A percentile compares a stretch with the other conserved stretches of the same genome.
Conservation (phyloP, 2,329 filamentous ascomycete species). For the Chalaropsis ovoidea region DNA sequence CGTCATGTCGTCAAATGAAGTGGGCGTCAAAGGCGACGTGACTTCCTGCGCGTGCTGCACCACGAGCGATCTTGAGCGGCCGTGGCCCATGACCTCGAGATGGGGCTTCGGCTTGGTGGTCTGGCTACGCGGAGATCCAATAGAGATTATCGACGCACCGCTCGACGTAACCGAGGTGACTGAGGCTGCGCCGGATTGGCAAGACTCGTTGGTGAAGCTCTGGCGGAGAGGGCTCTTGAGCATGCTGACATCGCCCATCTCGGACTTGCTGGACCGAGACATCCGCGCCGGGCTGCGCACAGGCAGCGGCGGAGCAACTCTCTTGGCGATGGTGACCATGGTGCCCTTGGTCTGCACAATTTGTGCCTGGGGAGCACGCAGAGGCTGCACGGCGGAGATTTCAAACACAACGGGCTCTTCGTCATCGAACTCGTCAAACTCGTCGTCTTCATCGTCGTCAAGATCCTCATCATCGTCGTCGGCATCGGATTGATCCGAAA, state of each 20-base stretch:
- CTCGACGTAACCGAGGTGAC: slow-evolving; percentile 17
- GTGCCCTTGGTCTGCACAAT: slow-evolving; percentile 63
- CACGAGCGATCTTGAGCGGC: slow-evolving; percentile 14
- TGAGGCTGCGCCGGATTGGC: neutral
- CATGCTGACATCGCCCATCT: slow-evolving; percentile 51
- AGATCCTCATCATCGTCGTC: slow-evolving; percentile 29
- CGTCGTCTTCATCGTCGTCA: slow-evolving; percentile 40
- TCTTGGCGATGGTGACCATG: slow-evolving; percentile 75
- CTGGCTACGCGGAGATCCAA: slow-evolving; percentile 14
- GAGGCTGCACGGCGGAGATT: slow-evolving; percentile 43
- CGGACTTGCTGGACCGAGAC: slow-evolving; percentile 42
- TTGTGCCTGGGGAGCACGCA: slow-evolving; percentile 48
- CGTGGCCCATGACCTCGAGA: slow-evolving; percentile 11
- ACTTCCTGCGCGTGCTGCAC: slow-evolving; percentile 19
- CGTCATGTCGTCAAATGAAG: slow-evolving; percentile 16
- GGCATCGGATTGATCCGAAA: neutral
- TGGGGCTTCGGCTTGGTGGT: slow-evolving; percentile 15
- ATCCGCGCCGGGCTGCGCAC: slow-evolving; percentile 60
- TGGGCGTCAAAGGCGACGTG: slow-evolving; percentile 16
- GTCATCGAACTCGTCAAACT: slow-evolving; percentile 42
- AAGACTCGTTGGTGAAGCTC: slow-evolving; percentile 34
- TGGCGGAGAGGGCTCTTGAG: slow-evolving; percentile 44
- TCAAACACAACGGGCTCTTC: slow-evolving; percentile 62
- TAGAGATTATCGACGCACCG: slow-evolving; percentile 18
- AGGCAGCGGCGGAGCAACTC: slow-evolving; percentile 66